Evolutionary conservation across 345 rosid species (phyloP).

Genomic region (Hypericum androsaemum): DNA sequence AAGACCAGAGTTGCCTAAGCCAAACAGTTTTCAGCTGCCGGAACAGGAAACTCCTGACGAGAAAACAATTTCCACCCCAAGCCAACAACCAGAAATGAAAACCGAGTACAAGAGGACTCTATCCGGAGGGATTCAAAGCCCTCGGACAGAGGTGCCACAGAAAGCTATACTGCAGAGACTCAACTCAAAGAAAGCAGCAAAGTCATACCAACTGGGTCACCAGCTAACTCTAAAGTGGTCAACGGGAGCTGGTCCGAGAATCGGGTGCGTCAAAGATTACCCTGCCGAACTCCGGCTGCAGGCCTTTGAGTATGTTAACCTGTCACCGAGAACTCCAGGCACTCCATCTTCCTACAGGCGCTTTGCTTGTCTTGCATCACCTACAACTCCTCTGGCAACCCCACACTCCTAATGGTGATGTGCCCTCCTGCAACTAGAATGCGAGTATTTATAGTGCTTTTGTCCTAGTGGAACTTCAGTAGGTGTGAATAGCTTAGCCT

Average conservation of each 20-base stretch:
- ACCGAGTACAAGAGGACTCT: constrained; percentile 50
- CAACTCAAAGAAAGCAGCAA: neutral
- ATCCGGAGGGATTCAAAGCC: constrained; percentile 75
- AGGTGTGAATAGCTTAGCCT: neutral
- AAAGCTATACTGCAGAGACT: constrained; percentile 14
- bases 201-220: neutral
- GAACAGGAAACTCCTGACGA: constrained; percentile 2
- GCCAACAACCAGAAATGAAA: constrained; percentile 13
- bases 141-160: constrained; percentile 54
- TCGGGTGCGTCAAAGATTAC: neutral
- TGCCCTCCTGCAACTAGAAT: too few relatives aligned
- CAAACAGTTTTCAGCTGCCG: too few relatives aligned
- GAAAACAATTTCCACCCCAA: constrained; percentile 7
- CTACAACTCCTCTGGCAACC: constrained; percentile 9
- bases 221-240: neutral
- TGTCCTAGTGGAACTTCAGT: neutral
- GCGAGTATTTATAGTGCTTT: constrained; percentile 2
- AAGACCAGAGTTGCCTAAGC: neutral
- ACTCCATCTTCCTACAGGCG: constrained; percentile 17
- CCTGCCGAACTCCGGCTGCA: neutral
- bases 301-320: neutral
- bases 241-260: neutral
- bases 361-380: constrained; percentile 12
- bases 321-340: constrained; percentile 13
- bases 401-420: constrained; percentile 4